phyloP scores from a whole-genome alignment of 129 eudicot species.

The Arctium minus region DNA sequence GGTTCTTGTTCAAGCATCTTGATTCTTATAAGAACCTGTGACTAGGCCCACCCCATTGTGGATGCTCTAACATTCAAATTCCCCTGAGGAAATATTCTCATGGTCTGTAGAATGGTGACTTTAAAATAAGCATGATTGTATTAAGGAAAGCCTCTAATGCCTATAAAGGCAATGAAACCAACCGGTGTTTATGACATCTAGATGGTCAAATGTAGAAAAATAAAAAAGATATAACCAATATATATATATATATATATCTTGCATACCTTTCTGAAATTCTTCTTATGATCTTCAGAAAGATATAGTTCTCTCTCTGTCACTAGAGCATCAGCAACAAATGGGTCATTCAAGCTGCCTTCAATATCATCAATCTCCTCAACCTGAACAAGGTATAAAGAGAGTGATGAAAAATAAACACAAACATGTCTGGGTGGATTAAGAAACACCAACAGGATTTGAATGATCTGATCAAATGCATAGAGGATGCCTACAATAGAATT shows the following conservation, averaged over 20 bases:
- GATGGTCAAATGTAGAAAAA: background rate
- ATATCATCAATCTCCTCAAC: slow-evolving; percentile 97
- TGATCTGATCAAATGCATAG: slow-evolving; percentile 10
- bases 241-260: background rate
- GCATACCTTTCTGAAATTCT: slow-evolving; percentile 75
- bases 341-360: slow-evolving; percentile 62
- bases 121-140: background rate
- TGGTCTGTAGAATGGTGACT: background rate
- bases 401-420: background rate
- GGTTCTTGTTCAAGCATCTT: background rate
- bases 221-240: background rate
- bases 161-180: background rate
- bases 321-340: slow-evolving; percentile 85
- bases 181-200: background rate
- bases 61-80: background rate
- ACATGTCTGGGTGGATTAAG: background rate
- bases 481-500: background rate
- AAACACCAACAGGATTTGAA: background rate
- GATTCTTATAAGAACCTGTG: background rate
- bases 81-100: background rate
- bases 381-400: slow-evolving; percentile 31
- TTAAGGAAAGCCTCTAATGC: background rate
- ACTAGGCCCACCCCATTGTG: background rate
- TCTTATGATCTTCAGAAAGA: slow-evolving; percentile 73
- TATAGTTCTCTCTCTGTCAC: slow-evolving; percentile 59